phyloP scores from a whole-genome alignment of 2,329 filamentous ascomycete species.

The Paramyrothecium sp. region DNA sequence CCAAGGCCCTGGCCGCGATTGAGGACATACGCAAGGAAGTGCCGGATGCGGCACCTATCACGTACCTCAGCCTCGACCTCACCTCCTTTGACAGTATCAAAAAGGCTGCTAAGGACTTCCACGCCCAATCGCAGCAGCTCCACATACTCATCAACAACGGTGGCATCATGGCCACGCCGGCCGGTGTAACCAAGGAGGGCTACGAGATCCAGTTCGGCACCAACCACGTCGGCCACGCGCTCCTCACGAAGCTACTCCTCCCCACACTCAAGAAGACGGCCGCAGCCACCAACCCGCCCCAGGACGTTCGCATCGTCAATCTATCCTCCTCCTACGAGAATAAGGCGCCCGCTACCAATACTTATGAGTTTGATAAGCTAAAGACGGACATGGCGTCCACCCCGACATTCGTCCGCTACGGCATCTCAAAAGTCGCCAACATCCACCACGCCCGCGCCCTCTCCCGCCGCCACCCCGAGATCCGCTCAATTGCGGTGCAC shows the following conservation, averaged over 20 bases:
- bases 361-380: neutral
- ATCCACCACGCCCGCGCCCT: neutral
- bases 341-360: neutral
- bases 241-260: neutral
- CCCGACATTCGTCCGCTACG: neutral
- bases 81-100: neutral
- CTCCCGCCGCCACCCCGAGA: neutral
- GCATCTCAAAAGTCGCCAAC: neutral
- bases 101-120: neutral
- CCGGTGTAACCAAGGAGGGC: neutral
- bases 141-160: constrained; percentile 3
- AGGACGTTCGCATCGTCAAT: neutral
- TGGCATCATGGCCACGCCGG: neutral
- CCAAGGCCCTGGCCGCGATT: neutral
- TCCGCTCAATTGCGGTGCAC: neutral
- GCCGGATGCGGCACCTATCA: neutral
- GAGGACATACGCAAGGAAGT: neutral
- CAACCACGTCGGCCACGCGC: neutral
- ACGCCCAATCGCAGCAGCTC: neutral
- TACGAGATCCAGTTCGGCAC: constrained; percentile 2
- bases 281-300: neutral
- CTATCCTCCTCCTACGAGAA: neutral
- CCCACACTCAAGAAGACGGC: neutral
- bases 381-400: neutral
- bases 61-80: neutral